Percentiles rank a stretch among this genome's conserved stretches.
Conservation (phyloP, 257 asterid genomes). For the Plectranthus barbatus region DNA sequence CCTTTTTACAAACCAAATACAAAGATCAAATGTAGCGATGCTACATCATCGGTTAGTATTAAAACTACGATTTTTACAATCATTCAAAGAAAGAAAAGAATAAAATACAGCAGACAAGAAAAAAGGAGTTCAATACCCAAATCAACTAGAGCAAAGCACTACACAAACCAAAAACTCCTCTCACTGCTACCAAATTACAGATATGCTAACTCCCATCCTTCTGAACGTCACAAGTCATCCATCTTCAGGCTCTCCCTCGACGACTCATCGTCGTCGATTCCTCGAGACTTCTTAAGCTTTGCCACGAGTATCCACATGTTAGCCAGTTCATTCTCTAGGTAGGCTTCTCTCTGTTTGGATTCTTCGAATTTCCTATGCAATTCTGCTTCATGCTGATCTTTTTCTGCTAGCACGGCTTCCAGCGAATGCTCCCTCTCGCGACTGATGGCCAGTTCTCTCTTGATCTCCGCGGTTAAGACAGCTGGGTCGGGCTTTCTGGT, state of each 20-base stretch:
- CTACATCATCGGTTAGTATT: slow-evolving; percentile 14
- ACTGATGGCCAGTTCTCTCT: slow-evolving; percentile 64
- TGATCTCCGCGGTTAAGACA: slow-evolving; percentile 40
- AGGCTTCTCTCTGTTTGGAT: slow-evolving; percentile 88
- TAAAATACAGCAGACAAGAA: slow-evolving; percentile 8
- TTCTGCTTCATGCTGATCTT: slow-evolving; percentile 61
- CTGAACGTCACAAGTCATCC: slow-evolving; percentile 29
- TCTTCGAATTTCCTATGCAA: slow-evolving; percentile 83
- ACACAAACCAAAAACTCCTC: slow-evolving; percentile 19
- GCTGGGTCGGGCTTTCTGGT: slow-evolving; percentile 45
- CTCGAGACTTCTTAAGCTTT: slow-evolving; percentile 66
- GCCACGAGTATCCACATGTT: slow-evolving; percentile 97
- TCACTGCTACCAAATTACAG: slow-evolving; percentile 9
- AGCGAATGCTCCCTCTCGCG: slow-evolving; percentile 75
- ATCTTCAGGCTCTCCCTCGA: slow-evolving; percentile 22
- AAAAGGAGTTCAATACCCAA: background rate
- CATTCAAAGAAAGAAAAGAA: background rate
- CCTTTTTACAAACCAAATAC: slow-evolving; percentile 2
- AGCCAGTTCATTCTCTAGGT: slow-evolving; percentile 92
- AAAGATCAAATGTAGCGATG: background rate
- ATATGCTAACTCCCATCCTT: background rate
- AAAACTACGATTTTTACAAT: slow-evolving; percentile 12
- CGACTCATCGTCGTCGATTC: slow-evolving; percentile 45
- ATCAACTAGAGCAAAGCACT: slow-evolving; percentile 9
- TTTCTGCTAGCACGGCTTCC: slow-evolving; percentile 75